These are phyloP conservation scores for Tolypocladium ovalisporum DNA, from an alignment of 2,329 filamentous ascomycete species.

Conservation along the genomic window DNA sequence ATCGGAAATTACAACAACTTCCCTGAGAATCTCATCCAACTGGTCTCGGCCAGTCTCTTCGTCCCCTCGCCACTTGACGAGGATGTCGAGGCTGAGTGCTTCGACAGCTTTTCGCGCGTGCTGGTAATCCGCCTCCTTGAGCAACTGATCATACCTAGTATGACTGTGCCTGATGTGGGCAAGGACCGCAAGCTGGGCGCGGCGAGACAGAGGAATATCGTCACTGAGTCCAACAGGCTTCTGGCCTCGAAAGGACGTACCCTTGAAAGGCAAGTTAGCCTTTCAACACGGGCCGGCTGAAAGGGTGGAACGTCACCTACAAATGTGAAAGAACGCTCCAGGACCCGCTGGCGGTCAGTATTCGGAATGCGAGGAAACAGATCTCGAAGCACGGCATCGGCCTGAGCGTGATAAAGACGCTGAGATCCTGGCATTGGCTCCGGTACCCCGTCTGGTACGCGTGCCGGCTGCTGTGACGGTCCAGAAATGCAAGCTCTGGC, in stretches of 20 bases:
- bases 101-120: constrained; percentile 53
- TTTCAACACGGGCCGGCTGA: constrained; percentile 3
- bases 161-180: constrained; percentile 58
- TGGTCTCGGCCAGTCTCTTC: constrained; percentile 59
- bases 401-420: constrained; percentile 49
- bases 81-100: constrained; percentile 48
- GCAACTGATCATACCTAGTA: constrained; percentile 52
- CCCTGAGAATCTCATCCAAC: constrained; percentile 54
- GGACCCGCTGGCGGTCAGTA: constrained; percentile 50
- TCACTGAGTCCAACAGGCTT: constrained; percentile 46
- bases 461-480: constrained; percentile 10
- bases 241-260: constrained; percentile 38
- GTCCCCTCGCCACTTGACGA: constrained; percentile 63
- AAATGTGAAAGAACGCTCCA: constrained; percentile 52
- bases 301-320: constrained; percentile 24
- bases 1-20: constrained; percentile 57
- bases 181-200: constrained; percentile 54
- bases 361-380: constrained; percentile 56
- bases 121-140: constrained; percentile 46
- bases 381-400: constrained; percentile 50
- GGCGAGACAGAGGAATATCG: constrained; percentile 45
- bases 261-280: constrained; percentile 22
- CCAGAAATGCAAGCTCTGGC: constrained; percentile 25
- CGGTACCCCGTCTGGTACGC: constrained; percentile 22
- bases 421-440: constrained; percentile 49